Conservation (phyloP, 306 rosid species). For the Vigna reflexopilosa region DNA sequence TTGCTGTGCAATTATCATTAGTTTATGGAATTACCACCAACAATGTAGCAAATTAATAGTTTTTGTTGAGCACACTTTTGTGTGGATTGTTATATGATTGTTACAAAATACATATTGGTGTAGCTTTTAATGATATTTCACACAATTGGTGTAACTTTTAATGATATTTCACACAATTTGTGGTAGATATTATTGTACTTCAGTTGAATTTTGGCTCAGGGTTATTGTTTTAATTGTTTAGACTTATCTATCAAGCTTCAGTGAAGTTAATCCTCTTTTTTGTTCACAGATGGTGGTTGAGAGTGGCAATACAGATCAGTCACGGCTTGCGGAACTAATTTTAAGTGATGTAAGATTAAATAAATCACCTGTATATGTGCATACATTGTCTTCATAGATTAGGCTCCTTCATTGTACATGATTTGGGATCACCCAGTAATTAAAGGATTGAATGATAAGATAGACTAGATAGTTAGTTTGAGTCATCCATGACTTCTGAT, state of each 20-base stretch:
- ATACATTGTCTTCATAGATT: slow-evolving; percentile 34
- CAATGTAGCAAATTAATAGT: not conserved
- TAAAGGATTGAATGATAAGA: slow-evolving; percentile 5
- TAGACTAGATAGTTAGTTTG: not conserved
- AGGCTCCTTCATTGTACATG: slow-evolving; percentile 29
- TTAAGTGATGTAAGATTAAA: slow-evolving; percentile 77
- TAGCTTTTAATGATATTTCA: slow-evolving; percentile 4
- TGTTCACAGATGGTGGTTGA: slow-evolving; percentile 75
- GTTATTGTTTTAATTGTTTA: not conserved
- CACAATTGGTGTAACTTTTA: slow-evolving; percentile 17
- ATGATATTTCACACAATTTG: not conserved
- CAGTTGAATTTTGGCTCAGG: slow-evolving; percentile 11
- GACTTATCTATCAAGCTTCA: slow-evolving; percentile 19
- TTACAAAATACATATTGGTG: not conserved
- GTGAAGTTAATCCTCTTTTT: slow-evolving; percentile 23
- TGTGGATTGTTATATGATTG: not conserved
- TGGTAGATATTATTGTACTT: slow-evolving; percentile 19
- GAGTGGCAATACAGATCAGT: slow-evolving; percentile 85
- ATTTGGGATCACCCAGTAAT: slow-evolving; percentile 24
- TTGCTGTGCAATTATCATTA: slow-evolving; percentile 1
- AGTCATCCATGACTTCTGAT: slow-evolving; percentile 1
- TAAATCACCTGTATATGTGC: slow-evolving; percentile 39
- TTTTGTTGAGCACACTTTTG: not conserved
- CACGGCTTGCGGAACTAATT: slow-evolving; percentile 80
- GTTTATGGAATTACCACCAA: slow-evolving; percentile 9